phyloP scores from a whole-genome alignment of 768 basidiomycete species.

The Russula earlei region DNA sequence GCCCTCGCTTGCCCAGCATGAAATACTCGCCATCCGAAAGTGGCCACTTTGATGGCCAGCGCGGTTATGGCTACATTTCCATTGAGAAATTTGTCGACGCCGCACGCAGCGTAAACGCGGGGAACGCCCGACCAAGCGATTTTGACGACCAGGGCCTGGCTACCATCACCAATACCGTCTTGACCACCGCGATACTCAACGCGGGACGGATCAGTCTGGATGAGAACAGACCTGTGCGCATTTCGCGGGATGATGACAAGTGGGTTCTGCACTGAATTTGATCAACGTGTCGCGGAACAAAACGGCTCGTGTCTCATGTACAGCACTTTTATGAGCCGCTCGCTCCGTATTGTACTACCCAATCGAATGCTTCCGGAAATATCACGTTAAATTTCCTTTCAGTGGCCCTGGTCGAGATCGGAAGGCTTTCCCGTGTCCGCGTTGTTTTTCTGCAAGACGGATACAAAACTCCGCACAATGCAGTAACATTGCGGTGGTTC shows the following conservation, averaged over 20 bases:
- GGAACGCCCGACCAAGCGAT: conserved; percentile 51
- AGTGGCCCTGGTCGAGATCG: neutral
- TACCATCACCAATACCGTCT: conserved; percentile 81
- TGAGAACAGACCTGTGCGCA: conserved; percentile 76
- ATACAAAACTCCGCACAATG: neutral
- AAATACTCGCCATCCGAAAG: conserved; percentile 89
- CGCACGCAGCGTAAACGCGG: conserved; percentile 67
- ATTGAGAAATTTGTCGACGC: conserved; percentile 91
- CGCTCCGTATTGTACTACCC: conserved; percentile 5
- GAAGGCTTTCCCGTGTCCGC: neutral
- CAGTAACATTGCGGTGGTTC: neutral
- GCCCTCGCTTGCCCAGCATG: conserved; percentile 47
- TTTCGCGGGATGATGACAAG: conserved; percentile 52
- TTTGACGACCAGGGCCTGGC: conserved; percentile 78
- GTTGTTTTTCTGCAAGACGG: no score
- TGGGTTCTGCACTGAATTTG: conserved; percentile 56
- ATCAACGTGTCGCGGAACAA: neutral
- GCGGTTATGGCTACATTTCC: conserved; percentile 85
- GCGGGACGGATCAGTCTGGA: conserved; percentile 86
- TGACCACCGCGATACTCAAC: conserved; percentile 81
- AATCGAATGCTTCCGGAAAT: neutral
- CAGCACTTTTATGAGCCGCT: neutral
- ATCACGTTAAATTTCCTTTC: neutral
- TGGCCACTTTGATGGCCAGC: conserved; percentile 90
- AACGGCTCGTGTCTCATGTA: neutral